Evolutionary conservation across 345 rosid genomes (phyloP).

Genomic region (Populus davidiana): DNA sequence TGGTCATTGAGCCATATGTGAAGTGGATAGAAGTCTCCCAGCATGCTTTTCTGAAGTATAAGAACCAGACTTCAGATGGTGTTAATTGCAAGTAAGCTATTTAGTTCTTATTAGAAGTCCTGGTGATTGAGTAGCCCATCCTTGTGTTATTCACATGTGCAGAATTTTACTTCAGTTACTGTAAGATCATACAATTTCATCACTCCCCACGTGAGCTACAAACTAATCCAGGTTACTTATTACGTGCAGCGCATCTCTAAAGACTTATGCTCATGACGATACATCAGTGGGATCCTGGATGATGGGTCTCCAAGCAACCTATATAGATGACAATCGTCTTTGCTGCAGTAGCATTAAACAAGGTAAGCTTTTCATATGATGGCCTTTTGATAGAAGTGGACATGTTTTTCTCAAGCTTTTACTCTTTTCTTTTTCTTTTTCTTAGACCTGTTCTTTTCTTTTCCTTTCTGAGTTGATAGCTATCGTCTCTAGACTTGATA

Average conservation of each 20-base stretch:
- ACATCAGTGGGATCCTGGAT: slow-evolving; percentile 90
- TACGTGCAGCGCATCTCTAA: slow-evolving; percentile 77
- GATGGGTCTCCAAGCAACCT: slow-evolving; percentile 87
- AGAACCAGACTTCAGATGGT: neutral
- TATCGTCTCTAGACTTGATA: neutral
- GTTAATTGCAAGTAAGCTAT: neutral
- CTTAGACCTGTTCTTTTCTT: neutral
- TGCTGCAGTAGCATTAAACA: slow-evolving; percentile 85
- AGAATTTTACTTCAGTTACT: neutral
- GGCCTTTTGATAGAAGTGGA: neutral
- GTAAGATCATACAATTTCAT: neutral
- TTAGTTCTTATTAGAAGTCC: neutral
- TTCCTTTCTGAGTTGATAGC: neutral
- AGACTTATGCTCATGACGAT: slow-evolving; percentile 84
- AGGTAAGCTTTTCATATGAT: slow-evolving; percentile 42
- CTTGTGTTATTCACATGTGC: neutral
- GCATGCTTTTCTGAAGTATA: neutral
- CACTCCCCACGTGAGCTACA: neutral
- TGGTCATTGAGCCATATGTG: neutral
- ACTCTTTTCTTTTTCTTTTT: neutral
- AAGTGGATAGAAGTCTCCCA: neutral
- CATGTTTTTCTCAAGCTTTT: neutral
- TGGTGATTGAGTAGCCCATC: neutral
- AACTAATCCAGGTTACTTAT: neutral
- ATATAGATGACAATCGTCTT: slow-evolving; percentile 82